Evolutionary conservation across 176 grass and related monocot species (phyloP).

Genomic region (Carex pumila): DNA sequence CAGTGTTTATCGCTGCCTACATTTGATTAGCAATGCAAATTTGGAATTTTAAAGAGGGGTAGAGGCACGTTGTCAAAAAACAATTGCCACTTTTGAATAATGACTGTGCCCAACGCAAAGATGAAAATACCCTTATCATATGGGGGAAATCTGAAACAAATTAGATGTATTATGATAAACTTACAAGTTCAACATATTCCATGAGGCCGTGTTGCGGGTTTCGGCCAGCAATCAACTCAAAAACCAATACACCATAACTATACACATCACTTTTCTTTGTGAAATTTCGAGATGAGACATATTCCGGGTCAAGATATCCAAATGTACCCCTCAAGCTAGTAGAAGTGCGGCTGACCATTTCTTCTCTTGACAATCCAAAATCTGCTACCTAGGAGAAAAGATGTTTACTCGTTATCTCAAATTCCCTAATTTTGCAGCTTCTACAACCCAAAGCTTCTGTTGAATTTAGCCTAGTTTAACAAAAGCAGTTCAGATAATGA

Average conservation of each 20-base stretch:
- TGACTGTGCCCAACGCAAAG: neutral
- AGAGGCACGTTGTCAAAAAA: neutral
- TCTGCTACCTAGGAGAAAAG: slow-evolving; percentile 70
- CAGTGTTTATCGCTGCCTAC: slow-evolving; percentile 77
- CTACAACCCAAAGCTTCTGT: neutral
- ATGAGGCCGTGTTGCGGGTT: slow-evolving; percentile 97
- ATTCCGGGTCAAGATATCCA: slow-evolving; percentile 92
- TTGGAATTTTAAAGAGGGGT: slow-evolving; percentile 16
- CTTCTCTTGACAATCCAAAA: slow-evolving; percentile 94
- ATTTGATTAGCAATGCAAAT: slow-evolving; percentile 3
- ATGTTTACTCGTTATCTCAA: slow-evolving; percentile 7
- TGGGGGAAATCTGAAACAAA: neutral
- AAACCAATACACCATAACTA: slow-evolving; percentile 83
- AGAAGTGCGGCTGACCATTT: slow-evolving; percentile 54
- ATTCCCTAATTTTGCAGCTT: neutral
- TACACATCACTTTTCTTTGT: slow-evolving; percentile 99
- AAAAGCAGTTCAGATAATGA: neutral
- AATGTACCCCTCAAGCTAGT: slow-evolving; percentile 75
- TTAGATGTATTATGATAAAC: neutral
- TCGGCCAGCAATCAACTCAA: slow-evolving; percentile 82
- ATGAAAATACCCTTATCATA: neutral
- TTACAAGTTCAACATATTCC: slow-evolving; percentile 98
- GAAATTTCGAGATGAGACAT: slow-evolving; percentile 73
- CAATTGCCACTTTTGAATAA: neutral
- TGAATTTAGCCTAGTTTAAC: neutral